These are phyloP conservation scores for Torulaspora globosa DNA, from an alignment of 1,139 yeast species.

Conservation along the genomic window DNA sequence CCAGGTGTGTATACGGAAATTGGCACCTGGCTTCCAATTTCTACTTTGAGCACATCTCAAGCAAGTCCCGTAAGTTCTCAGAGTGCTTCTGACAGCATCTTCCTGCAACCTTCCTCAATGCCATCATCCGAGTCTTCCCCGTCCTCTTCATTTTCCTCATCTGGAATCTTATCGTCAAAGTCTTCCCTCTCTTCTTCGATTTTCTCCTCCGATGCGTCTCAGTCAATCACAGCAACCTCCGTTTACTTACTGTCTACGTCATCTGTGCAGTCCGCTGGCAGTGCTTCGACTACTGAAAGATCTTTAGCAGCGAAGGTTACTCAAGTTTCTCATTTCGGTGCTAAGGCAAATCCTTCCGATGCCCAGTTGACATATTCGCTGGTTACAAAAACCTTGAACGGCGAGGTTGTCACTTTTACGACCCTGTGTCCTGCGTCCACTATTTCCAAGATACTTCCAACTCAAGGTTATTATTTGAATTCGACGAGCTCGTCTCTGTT, in stretches of 20 bases:
- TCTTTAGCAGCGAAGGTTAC: not conserved
- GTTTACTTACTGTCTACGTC: not conserved
- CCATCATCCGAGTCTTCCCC: not conserved
- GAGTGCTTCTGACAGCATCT: not conserved
- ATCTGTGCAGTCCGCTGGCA: not conserved
- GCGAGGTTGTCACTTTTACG: slow-evolving; percentile 8
- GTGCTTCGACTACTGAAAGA: not conserved
- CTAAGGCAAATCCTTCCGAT: slow-evolving; percentile 1
- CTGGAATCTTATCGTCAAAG: not conserved
- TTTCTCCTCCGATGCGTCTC: not conserved
- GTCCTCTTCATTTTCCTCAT: not conserved
- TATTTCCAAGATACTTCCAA: not conserved
- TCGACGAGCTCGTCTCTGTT: not conserved
- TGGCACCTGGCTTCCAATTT: slow-evolving; percentile 16
- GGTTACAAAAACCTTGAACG: slow-evolving; percentile 10
- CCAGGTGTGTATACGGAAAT: slow-evolving; percentile 16
- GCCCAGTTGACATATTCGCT: slow-evolving; percentile 9
- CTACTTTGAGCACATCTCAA: slow-evolving; percentile 1
- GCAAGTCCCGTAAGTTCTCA: not conserved
- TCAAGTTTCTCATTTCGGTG: not conserved
- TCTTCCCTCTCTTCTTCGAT: not conserved
- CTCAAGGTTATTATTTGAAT: not conserved
- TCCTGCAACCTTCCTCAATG: not conserved
- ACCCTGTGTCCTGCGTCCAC: slow-evolving; percentile 7
- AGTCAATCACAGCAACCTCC: not conserved